These are phyloP conservation scores for Barbarea vulgaris DNA, from an alignment of 345 rosid genomes.

Conservation along the genomic window DNA sequence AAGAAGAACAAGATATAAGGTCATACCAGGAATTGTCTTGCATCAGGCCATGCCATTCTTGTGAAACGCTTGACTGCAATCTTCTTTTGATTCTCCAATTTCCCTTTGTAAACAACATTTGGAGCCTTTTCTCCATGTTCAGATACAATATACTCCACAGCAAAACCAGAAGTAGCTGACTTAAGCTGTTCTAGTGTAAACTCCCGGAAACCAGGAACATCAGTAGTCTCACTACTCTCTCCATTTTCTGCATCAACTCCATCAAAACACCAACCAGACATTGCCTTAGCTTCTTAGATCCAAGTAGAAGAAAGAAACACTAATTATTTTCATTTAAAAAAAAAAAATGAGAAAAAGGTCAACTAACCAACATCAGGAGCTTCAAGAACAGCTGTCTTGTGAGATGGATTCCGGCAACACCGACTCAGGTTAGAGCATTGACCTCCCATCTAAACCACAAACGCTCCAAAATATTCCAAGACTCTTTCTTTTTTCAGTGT, in stretches of 20 bases:
- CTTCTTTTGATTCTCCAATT: slow-evolving; percentile 68
- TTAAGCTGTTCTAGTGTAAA: slow-evolving; percentile 72
- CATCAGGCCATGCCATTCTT: slow-evolving; percentile 92
- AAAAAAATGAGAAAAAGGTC: neutral
- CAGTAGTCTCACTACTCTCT: slow-evolving; percentile 47
- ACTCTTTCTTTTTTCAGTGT: neutral
- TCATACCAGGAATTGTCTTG: slow-evolving; percentile 73
- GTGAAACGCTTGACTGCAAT: slow-evolving; percentile 92
- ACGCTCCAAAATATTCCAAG: slow-evolving; percentile 2
- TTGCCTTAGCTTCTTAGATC: slow-evolving; percentile 13
- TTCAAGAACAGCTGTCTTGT: slow-evolving; percentile 70
- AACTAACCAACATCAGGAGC: slow-evolving; percentile 67
- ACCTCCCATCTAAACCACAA: slow-evolving; percentile 56
- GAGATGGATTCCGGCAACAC: slow-evolving; percentile 64
- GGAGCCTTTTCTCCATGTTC: slow-evolving; percentile 96
- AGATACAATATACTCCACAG: slow-evolving; percentile 89
- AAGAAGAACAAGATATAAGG: neutral
- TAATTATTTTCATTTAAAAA: neutral
- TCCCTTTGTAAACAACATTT: slow-evolving; percentile 90
- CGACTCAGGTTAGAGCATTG: slow-evolving; percentile 55
- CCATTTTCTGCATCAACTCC: slow-evolving; percentile 49
- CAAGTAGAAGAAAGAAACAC: neutral
- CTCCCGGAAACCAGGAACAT: slow-evolving; percentile 59
- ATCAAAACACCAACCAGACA: slow-evolving; percentile 7
- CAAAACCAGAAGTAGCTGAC: slow-evolving; percentile 81